Evolutionary conservation across 2,329 filamentous ascomycete genomes (phyloP), one percentile per base, ranked within the genome.

Genomic region (Verruconis gallopava): DNA sequence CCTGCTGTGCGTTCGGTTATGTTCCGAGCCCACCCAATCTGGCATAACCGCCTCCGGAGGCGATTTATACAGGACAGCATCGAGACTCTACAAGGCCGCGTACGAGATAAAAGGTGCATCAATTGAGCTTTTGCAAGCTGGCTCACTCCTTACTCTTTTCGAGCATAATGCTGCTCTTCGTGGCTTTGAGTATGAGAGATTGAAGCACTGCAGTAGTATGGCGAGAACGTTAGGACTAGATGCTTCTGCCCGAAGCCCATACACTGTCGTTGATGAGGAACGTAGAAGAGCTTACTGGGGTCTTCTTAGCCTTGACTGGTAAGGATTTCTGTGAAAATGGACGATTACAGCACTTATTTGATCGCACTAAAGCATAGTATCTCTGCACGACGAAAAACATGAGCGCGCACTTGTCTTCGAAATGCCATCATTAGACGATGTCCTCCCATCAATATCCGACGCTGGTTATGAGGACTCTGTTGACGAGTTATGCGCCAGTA

Each of bases 351-450:
- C 14, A 17, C 14, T 19, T 12, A 22, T 4, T 30, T 42, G 33
- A 40, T 30, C 30, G 12, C 9, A 11, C 15, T 19, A 17, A 5
- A 43, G 41, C n/a, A 38, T 38, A 15, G 21, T 43, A 18, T 15
- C 35, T 19, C 18, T 43, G 22, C 34, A 43, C 18, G 41, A 43
- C 17, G 41, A 43, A 13, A 43, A 38, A 18, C 41, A 28, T 21
- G 36, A 43, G 35, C 35, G 21, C 13, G 9, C 34, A 21, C 22
- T 38, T 17, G n/a, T 43, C 17, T 28, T 43, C 17, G 34, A 33
- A 14, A 21, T 18, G 11, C 41, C 41, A 20, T 19, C 21, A n/a
- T 18, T 38, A 13, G 35, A 43, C 22, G 41, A 37, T 38, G 35
- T 38, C 9, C 22, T 43, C 15, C 41, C 41, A 30, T 38, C 41